phyloP scores from a whole-genome alignment of 2,329 filamentous ascomycete species.

The Colletotrichum paranaense region DNA sequence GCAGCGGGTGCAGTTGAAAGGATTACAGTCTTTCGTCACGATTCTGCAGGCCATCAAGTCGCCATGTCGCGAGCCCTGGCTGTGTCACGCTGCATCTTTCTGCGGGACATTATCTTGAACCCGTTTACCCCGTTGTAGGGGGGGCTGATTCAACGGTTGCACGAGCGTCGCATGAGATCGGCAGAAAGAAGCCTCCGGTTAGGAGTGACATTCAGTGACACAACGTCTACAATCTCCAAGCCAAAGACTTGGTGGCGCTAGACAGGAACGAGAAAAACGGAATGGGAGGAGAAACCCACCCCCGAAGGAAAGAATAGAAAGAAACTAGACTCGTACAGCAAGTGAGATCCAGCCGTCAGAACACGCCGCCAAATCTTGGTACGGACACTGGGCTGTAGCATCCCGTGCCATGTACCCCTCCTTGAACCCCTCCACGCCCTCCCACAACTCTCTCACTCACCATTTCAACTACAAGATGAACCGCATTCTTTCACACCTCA shows the following conservation, averaged over 20 bases:
- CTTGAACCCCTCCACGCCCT: not conserved
- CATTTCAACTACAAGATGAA: constrained; percentile 3
- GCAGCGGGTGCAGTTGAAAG: not conserved
- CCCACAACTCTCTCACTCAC: not conserved
- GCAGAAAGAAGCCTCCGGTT: not conserved
- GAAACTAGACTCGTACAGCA: not conserved
- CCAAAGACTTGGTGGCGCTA: not conserved
- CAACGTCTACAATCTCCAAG: not conserved
- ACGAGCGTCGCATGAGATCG: not conserved
- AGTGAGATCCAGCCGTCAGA: constrained; percentile 30
- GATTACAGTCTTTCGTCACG: not conserved
- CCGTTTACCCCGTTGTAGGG: not conserved
- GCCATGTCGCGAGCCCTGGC: not conserved
- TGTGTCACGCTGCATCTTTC: not conserved
- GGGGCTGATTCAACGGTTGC: not conserved
- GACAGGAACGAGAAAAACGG: not conserved
- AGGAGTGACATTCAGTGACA: not conserved
- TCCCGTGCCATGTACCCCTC: not conserved
- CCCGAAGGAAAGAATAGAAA: not conserved
- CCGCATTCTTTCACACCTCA: not conserved
- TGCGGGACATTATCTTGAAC: not conserved
- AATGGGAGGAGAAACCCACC: not conserved
- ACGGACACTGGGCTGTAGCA: not conserved
- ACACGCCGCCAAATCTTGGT: constrained; percentile 31
- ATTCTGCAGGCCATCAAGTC: not conserved